Evolutionary conservation across 1,284 basidiomycete species (phyloP), one percentile per base, ranked within the genome.

Genomic region (Trichosporon faecale): DNA sequence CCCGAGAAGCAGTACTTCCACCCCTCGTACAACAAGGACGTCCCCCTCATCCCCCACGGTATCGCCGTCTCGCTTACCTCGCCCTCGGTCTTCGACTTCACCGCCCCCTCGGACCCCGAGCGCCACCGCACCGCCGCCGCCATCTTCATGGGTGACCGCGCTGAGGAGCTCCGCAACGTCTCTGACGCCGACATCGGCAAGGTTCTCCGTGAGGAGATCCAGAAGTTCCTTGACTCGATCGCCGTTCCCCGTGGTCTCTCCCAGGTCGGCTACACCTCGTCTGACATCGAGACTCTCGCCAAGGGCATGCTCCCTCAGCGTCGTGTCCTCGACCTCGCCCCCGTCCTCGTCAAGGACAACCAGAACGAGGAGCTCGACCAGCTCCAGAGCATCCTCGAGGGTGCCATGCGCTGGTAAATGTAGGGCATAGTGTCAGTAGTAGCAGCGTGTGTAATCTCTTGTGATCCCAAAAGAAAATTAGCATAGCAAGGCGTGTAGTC

Each of bases 21-120:
- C 82, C 88, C 93, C 61, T 93, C 92, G 68, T 95, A 95, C 83
- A 85, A 87, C 52, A 89, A 90, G 18, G 89, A 91, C 74, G 87
- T 90, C 69, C 94, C 95, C 8, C 94, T 98, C 73, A 94, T 98
- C 68, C 95, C 95, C 14, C 93, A 98, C 80, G 94, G 94, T 69
- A 85, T 95, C 77, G 91, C 87, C 72, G 94, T 97, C 67, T 93
- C 94, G 2, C 84, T 96, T 68, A 93, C 94, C 27, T 93, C 92
- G n/a, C 94, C 95, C 37, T 72, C 79, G 86, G 94, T 97, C 60
- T 97, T 97, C 87, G 88, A 91, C 79, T 97, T 95, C 84, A 97
- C 95, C 4, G 90, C 95, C 0, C 93, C 95, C 5, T 95, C 94
- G 2, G 90, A 92, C 0, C 94, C 95, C 2, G 89, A 91, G 69